Percentiles rank a stretch among this genome's conserved stretches.
phyloP scores from a whole-genome alignment of 495 filamentous ascomycete species.

The Aspergillus heteromorphus region DNA sequence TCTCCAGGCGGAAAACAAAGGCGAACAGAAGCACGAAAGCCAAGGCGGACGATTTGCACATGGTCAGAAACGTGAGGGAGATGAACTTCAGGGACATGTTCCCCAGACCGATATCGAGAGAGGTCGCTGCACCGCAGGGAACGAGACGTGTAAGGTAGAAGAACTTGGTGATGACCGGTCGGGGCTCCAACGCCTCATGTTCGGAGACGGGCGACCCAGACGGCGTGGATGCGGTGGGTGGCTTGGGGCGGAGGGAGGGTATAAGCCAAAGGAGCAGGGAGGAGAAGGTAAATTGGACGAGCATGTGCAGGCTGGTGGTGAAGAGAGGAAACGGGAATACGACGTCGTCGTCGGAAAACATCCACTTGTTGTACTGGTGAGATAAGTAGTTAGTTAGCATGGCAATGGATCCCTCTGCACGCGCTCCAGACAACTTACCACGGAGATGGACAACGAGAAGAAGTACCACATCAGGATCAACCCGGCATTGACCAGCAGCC shows the following conservation, averaged over 20 bases:
- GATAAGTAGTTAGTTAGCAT: background rate
- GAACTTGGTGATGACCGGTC: constrained; percentile 74
- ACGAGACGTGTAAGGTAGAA: constrained; percentile 92
- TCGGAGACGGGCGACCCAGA: constrained; percentile 45
- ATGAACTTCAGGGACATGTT: constrained; percentile 97
- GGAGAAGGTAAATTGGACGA: constrained; percentile 86
- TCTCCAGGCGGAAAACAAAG: constrained; percentile 88
- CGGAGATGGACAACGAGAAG: constrained; percentile 90
- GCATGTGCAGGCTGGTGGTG: constrained; percentile 92
- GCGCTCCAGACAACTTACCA: constrained; percentile 55
- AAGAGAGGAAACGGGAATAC: constrained; percentile 95
- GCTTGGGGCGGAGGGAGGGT: constrained; percentile 73
- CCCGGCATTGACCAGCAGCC: constrained; percentile 60
- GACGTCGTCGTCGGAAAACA: constrained; percentile 83
- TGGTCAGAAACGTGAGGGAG: constrained; percentile 94
- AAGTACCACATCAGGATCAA: constrained; percentile 90
- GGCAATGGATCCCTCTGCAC: background rate
- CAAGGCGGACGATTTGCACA: constrained; percentile 97
- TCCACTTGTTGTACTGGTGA: constrained; percentile 96
- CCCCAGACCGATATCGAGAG: constrained; percentile 91
- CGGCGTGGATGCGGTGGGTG: constrained; percentile 39
- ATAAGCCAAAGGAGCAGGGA: constrained; percentile 74
- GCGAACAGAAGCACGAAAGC: constrained; percentile 95
- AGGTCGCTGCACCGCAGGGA: constrained; percentile 89
- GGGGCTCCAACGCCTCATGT: constrained; percentile 36